Evolutionary conservation across 2,329 filamentous ascomycete genomes (phyloP), one percentile per base, ranked within the genome.

Genomic region (Aspergillus ochraceoroseus): DNA sequence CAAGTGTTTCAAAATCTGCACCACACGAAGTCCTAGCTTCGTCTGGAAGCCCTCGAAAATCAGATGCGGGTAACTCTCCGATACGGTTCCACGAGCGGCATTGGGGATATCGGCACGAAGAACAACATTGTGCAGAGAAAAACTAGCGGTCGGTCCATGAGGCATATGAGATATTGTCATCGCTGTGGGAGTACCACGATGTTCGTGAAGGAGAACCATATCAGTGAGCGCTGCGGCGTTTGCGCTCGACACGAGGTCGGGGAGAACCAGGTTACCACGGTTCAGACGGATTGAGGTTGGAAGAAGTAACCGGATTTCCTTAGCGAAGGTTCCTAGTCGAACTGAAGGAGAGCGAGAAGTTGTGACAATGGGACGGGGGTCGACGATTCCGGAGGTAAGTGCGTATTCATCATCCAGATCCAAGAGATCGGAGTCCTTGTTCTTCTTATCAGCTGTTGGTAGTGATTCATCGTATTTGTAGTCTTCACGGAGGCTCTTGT

Each of bases 1-100:
- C 2, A 95, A 70, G 54, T 98, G 90, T 65, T 96, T 94, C 28
- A 98, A 66, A 9, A 96, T 85, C 63, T 94, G 89, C 36, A 88
- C 85, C 11, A 95, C 81, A 12, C 92, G 78, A 55, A 82, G 75
- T 39, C 92, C 92, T 4, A 96, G 71, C 22, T 77, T 77, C 4
- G 85, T 87, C 4, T 76, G 84, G 67, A 98, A 96, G 2, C 88
- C 88, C 57, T 98, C 92, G 56, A 98, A 96, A 48, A 98, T 86
- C 2, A 98, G 73, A 58, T 96, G 90, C 0, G 92, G 92, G 56
- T 95, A 98, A 25, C 81, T 83, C 67, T 98, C 92, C 47, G 81
- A 87, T 32, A 95, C 87, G 1, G 88, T 95, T 32, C 92, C 92
- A 43, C 85, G 78, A 6, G 87, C 79, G 28, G 83, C 80, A 49